These are phyloP conservation scores for Fusarium lyarnte DNA, from an alignment of 2,329 filamentous ascomycete species.

Conservation along the genomic window DNA sequence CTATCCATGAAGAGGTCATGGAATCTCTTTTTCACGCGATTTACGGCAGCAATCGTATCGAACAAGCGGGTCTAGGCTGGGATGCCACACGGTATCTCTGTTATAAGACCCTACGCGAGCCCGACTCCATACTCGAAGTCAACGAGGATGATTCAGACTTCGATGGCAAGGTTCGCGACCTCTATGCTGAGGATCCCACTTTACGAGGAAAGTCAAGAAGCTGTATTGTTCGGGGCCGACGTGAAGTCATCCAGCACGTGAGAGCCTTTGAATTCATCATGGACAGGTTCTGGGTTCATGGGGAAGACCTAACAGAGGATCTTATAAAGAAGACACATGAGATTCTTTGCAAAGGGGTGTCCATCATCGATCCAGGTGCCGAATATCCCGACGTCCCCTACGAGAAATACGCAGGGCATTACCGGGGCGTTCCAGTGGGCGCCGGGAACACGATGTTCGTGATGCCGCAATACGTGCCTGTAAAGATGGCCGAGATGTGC, in stretches of 20 bases:
- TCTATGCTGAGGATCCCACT: neutral
- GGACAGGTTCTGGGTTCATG: constrained; percentile 1
- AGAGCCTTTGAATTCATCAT: constrained; percentile 35
- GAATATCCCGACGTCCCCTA: neutral
- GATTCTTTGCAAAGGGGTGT: constrained; percentile 17
- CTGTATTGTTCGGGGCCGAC: constrained; percentile 13
- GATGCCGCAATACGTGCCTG: constrained; percentile 37
- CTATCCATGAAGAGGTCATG: rapidly evolving
- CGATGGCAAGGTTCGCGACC: neutral
- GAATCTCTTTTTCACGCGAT: rapidly evolving
- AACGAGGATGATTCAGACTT: neutral
- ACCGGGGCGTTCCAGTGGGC: constrained; percentile 36
- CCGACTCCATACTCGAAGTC: neutral
- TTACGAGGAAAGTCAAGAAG: neutral
- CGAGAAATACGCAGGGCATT: constrained; percentile 40
- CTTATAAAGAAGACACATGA: constrained; percentile 34
- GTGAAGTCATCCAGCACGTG: constrained; percentile 38
- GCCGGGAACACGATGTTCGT: constrained; percentile 44
- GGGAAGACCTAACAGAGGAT: constrained; percentile 21
- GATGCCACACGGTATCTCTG: neutral
- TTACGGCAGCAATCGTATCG: neutral
- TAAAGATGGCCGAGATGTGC: constrained; percentile 44
- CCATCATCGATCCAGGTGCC: constrained; percentile 3
- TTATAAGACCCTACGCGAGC: neutral
- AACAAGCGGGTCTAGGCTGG: neutral